phyloP scores from a whole-genome alignment of 768 basidiomycete genomes.

The Hypsizygus marmoreus region DNA sequence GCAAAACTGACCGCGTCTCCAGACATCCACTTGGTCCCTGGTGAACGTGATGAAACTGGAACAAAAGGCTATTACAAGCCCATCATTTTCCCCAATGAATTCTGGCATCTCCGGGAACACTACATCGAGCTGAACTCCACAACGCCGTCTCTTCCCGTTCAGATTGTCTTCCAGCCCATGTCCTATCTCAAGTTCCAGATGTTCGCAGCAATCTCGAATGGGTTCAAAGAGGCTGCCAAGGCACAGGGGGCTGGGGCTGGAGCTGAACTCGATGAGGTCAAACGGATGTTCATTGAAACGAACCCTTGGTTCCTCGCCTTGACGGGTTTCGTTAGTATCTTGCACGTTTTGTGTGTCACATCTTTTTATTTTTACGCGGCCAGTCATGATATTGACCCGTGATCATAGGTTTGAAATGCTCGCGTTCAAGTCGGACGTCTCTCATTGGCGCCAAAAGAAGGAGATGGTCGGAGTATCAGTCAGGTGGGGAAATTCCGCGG shows the following conservation, averaged over 20 bases:
- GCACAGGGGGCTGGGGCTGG: slow-evolving; percentile 61
- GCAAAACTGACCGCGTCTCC: slow-evolving; percentile 17
- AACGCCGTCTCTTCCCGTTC: slow-evolving; percentile 74
- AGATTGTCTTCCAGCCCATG: slow-evolving; percentile 83
- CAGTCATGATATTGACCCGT: slow-evolving; percentile 3
- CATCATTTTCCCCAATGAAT: slow-evolving; percentile 91
- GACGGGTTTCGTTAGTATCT: slow-evolving; percentile 80
- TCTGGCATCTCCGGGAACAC: slow-evolving; percentile 87
- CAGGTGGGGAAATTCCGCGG: slow-evolving; percentile 49
- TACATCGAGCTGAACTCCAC: slow-evolving; percentile 86
- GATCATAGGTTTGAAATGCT: slow-evolving; percentile 83
- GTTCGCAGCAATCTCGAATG: slow-evolving; percentile 80
- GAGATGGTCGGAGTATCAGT: slow-evolving; percentile 96
- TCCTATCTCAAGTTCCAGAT: slow-evolving; percentile 86
- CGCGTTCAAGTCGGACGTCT: slow-evolving; percentile 93
- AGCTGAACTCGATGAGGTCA: slow-evolving; percentile 91
- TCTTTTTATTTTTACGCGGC: slow-evolving; percentile 9
- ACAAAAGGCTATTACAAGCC: slow-evolving; percentile 79
- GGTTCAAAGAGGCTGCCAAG: slow-evolving; percentile 86
- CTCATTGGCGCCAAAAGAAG: slow-evolving; percentile 93
- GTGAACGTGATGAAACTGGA: slow-evolving; percentile 63
- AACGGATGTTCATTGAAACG: slow-evolving; percentile 89
- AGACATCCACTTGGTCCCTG: slow-evolving; percentile 69
- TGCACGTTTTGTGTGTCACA: slow-evolving; percentile 79
- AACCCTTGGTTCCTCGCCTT: slow-evolving; percentile 87